Evolutionary conservation across 2,329 filamentous ascomycete genomes (phyloP).

Genomic region (Diplocarpon mali): DNA sequence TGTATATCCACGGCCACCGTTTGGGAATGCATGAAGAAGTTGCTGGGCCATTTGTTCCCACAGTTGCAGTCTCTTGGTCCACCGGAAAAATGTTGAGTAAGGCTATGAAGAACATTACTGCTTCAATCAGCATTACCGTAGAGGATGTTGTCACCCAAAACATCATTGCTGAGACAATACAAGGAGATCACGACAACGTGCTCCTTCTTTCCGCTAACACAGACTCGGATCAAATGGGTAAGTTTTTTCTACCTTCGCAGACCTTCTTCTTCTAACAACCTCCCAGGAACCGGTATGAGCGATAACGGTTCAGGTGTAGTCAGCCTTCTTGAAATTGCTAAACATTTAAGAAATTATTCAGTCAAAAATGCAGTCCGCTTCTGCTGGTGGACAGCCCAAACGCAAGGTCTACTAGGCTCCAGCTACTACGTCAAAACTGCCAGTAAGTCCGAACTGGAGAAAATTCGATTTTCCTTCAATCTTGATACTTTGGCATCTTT

Average conservation of each 20-base stretch:
- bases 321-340: conserved; percentile 48
- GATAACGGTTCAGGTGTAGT: conserved; percentile 28
- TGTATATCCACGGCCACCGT: conserved; percentile 7
- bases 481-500: conserved; percentile 40
- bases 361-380: conserved; percentile 56
- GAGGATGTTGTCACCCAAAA: conserved; percentile 29
- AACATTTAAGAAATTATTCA: conserved; percentile 42
- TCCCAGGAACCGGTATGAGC: conserved; percentile 31
- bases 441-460: conserved; percentile 36
- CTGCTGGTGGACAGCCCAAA: conserved; percentile 55
- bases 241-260: background rate
- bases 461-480: conserved; percentile 52
- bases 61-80: conserved; percentile 34
- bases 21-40: conserved; percentile 1
- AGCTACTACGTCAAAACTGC: conserved; percentile 46
- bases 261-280: too few species aligned
- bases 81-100: conserved; percentile 19
- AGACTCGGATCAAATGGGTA: conserved; percentile 46
- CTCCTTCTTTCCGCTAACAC: conserved; percentile 54
- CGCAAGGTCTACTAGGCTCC: conserved; percentile 47
- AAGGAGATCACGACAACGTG: conserved; percentile 49
- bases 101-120: conserved; percentile 4
- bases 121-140: conserved; percentile 5
- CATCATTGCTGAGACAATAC: conserved; percentile 48
- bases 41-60: conserved; percentile 32